Conservation (phyloP, 352 stramenopile genomes). For the Phytophthora multivora region DNA sequence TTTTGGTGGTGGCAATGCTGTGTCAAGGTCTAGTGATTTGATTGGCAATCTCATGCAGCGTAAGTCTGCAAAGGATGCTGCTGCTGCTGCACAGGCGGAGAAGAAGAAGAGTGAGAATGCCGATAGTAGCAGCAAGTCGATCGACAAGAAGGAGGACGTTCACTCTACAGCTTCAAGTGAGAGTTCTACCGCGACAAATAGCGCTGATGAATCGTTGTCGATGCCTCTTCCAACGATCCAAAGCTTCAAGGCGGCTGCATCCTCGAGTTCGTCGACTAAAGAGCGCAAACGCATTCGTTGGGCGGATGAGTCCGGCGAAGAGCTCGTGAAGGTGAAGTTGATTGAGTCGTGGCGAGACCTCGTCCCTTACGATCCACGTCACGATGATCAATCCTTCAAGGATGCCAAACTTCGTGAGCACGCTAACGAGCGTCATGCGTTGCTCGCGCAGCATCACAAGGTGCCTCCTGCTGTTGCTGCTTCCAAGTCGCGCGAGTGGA, state of each 20-base stretch:
- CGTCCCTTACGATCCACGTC: conserved; percentile 55
- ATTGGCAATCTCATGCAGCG: conserved; percentile 86
- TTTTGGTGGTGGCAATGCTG: conserved; percentile 53
- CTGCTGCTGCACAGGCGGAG: conserved; percentile 38
- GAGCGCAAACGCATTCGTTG: conserved; percentile 76
- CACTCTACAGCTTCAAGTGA: conserved; percentile 18
- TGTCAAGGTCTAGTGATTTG: conserved; percentile 80
- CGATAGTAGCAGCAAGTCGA: conserved; percentile 19
- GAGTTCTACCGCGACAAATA: conserved; percentile 17
- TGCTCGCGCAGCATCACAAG: conserved; percentile 81
- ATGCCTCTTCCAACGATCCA: conserved; percentile 82
- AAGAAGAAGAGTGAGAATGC: conserved; percentile 38
- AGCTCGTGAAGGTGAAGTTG: conserved; percentile 81
- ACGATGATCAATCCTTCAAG: conserved; percentile 79
- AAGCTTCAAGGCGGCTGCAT: conserved; percentile 70
- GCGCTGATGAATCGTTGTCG: conserved; percentile 40
- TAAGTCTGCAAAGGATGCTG: conserved; percentile 76
- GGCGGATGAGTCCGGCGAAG: conserved; percentile 77
- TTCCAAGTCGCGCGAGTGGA: conserved; percentile 65
- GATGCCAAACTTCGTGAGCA: conserved; percentile 87
- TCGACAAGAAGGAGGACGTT: conserved; percentile 24
- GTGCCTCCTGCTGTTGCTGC: conserved; percentile 52
- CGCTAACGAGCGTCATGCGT: conserved; percentile 67
- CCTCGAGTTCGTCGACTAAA: conserved; percentile 36
- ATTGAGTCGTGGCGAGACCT: conserved; percentile 89